A percentile compares a stretch with the other conserved stretches of the same genome.
phyloP scores from a whole-genome alignment of 108 stramenopile genomes.

The Aurantiochytrium sp. region DNA sequence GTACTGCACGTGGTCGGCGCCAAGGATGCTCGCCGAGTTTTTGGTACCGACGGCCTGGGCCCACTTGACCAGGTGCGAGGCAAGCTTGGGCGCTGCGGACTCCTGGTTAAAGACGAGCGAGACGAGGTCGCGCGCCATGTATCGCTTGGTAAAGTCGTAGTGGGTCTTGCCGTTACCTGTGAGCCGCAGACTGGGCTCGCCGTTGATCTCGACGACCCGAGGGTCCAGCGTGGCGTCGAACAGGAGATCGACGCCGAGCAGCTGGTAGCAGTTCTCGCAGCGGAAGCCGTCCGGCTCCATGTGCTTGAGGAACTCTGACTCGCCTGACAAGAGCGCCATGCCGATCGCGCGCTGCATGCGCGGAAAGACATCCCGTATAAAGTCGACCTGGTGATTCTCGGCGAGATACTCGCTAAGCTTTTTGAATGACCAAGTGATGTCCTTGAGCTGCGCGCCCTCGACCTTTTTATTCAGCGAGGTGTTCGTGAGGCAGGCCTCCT shows the following conservation, averaged over 20 bases:
- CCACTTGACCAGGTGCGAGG: not conserved
- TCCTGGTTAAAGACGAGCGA: not conserved
- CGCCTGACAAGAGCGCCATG: conserved; percentile 12
- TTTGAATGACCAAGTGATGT: conserved; percentile 28
- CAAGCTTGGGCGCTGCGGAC: not conserved
- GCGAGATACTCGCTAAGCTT: conserved; percentile 1
- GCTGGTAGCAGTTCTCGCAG: conserved; percentile 6
- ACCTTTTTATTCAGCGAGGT: not conserved
- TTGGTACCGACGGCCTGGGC: not conserved
- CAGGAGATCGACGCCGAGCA: not conserved
- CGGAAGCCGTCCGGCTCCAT: not conserved
- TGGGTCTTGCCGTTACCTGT: conserved; percentile 7
- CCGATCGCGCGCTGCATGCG: conserved; percentile 20
- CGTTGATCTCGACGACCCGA: conserved; percentile 7
- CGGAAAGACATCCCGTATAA: not conserved
- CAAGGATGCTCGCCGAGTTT: not conserved
- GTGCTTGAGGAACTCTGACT: not conserved
- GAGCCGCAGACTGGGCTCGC: not conserved
- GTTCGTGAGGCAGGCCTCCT: not conserved
- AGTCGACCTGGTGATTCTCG: not conserved
- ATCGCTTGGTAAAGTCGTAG: conserved; percentile 12
- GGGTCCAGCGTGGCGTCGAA: not conserved
- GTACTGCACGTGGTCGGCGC: conserved; percentile 5
- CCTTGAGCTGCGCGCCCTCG: conserved; percentile 3
- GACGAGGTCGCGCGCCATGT: conserved; percentile 17